A percentile compares a stretch with the other conserved stretches of the same genome.
These are phyloP conservation scores for Athelia psychrophila DNA, from an alignment of 1,284 basidiomycete genomes.

Conservation along the genomic window DNA sequence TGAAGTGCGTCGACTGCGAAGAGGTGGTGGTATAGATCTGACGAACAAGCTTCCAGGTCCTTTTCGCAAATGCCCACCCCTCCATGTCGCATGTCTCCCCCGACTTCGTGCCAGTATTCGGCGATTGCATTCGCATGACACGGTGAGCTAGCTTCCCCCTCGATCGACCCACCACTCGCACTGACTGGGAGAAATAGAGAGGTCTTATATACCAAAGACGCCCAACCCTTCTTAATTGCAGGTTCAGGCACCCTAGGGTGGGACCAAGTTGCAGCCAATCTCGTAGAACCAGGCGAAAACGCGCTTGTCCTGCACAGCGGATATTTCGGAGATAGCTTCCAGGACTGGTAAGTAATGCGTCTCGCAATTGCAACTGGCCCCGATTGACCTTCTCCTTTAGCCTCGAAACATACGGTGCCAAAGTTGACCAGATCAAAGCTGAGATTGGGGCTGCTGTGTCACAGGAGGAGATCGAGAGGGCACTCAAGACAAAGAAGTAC, in stretches of 20 bases:
- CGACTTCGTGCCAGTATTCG: slow-evolving; percentile 89
- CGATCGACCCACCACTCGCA: slow-evolving; percentile 1
- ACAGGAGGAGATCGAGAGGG: slow-evolving; percentile 63
- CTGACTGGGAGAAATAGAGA: slow-evolving; percentile 40
- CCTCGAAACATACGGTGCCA: slow-evolving; percentile 86
- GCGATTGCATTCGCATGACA: slow-evolving; percentile 88
- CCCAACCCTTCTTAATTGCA: slow-evolving; percentile 88
- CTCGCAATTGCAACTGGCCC: slow-evolving; percentile 3
- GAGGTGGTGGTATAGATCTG: background rate
- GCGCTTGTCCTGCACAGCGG: slow-evolving; percentile 83
- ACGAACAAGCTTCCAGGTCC: background rate
- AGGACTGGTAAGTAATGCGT: slow-evolving; percentile 58
- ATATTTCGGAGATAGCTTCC: slow-evolving; percentile 88
- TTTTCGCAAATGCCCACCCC: slow-evolving; percentile 85
- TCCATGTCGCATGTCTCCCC: slow-evolving; percentile 90
- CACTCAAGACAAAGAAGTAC: slow-evolving; percentile 81
- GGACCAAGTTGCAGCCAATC: slow-evolving; percentile 85
- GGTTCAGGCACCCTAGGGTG: slow-evolving; percentile 96
- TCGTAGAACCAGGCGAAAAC: slow-evolving; percentile 79
- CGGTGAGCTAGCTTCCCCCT: slow-evolving; percentile 38
- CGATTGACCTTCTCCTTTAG: slow-evolving; percentile 34
- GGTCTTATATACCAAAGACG: slow-evolving; percentile 73
- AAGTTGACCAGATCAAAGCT: slow-evolving; percentile 85
- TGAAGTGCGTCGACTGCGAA: background rate
- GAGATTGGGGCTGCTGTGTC: slow-evolving; percentile 79